Evolutionary conservation across 345 rosid species (phyloP).

Genomic region (Nephelium lappaceum): DNA sequence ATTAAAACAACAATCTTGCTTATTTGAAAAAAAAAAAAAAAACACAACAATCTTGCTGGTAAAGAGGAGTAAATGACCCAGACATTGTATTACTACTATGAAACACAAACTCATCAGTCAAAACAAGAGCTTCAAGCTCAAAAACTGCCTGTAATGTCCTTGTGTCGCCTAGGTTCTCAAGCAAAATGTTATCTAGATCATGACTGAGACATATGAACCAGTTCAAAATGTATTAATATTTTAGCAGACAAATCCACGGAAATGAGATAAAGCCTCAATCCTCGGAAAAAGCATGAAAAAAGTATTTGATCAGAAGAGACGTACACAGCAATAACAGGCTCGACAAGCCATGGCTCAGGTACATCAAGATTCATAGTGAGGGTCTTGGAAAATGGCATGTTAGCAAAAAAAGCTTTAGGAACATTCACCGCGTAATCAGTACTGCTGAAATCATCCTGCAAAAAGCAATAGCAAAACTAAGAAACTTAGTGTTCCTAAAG

Average conservation of each 20-base stretch:
- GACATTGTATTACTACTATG: background rate
- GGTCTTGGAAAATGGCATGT: constrained; percentile 97
- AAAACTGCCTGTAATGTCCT: constrained; percentile 96
- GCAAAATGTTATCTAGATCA: no score
- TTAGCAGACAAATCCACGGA: constrained; percentile 7
- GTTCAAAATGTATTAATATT: no score
- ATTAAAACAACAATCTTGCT: background rate
- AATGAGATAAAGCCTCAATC: background rate
- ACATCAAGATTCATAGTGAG: constrained; percentile 99
- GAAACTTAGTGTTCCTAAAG: constrained; percentile 27
- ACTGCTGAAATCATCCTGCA: constrained; percentile 93
- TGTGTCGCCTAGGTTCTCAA: constrained; percentile 95
- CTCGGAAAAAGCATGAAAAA: background rate
- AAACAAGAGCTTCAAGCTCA: constrained; percentile 96
- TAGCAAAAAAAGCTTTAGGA: constrained; percentile 92
- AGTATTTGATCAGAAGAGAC: constrained; percentile 28
- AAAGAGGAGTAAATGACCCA: background rate
- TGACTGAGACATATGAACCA: constrained; percentile 64
- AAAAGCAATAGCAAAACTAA: constrained; percentile 37
- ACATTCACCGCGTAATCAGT: constrained; percentile 70
- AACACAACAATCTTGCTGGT: background rate
- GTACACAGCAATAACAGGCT: constrained; percentile 97
- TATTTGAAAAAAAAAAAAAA: no score
- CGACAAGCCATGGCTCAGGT: constrained; percentile 99
- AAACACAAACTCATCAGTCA: constrained; percentile 68